Evolutionary conservation across 345 rosid genomes (phyloP), one percentile per base, ranked within the genome.

Genomic region (Salix exigua): DNA sequence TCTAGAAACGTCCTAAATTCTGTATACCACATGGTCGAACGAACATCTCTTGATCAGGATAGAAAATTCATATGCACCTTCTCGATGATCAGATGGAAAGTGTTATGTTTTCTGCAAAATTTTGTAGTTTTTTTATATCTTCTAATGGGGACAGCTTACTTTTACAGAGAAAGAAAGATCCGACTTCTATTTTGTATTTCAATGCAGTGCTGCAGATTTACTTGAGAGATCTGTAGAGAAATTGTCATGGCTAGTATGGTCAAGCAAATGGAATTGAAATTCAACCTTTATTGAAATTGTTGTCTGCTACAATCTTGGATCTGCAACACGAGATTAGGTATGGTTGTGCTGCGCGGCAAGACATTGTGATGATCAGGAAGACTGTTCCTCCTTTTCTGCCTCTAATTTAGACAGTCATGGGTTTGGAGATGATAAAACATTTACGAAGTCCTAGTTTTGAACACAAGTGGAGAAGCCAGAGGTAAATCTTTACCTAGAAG

Each of bases 131-230:
- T 46, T 70, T 80, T 31, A 73, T 71, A 64, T 75, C 66, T 14
- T 82, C 81, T 62, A 69, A 48, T 42, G 82, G 70, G 80, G 79
- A 74, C 35, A 58, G 70, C 71, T 35, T 61, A 38, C 46, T 72
- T 85, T 65, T 68, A 40, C 44, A 62, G 44, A 60, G 65, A 71
- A 69, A 73, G 31, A 46, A 64, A 48, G 61, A 75, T 74, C 78
- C 80, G 18, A 72, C 88, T 16, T 73, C 78, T 68, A 77, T 75
- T 75, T 77, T 85, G 72, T 82, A 72, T 68, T 78, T 81, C 61
- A 78, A 44, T 61, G 72, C 66, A 2, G 66, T 76, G 21, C 69
- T 78, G 80, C 75, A 72, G 33, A 79, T 82, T 53, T 66, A 79
- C 33, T 61, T 71, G 37, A 40, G 53, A 23, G 76, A 84, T 30